These are phyloP conservation scores for Brassica balearica DNA, from an alignment of 441 rosid species.

Conservation along the genomic window DNA sequence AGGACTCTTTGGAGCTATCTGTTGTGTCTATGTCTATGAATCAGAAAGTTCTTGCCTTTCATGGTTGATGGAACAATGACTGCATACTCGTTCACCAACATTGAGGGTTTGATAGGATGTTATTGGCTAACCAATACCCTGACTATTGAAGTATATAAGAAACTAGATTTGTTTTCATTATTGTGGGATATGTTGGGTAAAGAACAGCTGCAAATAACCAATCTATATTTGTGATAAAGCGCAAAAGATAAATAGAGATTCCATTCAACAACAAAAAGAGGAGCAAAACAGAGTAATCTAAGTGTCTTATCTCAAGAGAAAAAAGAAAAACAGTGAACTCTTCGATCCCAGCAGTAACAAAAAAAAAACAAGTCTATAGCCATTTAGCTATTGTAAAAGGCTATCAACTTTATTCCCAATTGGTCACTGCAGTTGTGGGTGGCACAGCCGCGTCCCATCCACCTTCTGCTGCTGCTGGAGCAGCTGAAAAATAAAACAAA, in stretches of 20 bases:
- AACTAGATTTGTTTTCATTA: background rate
- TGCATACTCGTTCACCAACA: background rate
- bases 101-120: background rate
- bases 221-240: slow-evolving; percentile 7
- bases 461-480: slow-evolving; percentile 40
- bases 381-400: background rate
- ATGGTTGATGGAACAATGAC: too few relatives aligned
- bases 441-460: slow-evolving; percentile 65
- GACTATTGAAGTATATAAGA: background rate
- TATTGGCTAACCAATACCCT: background rate
- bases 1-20: background rate
- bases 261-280: slow-evolving; percentile 32
- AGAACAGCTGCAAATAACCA: background rate
- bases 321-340: slow-evolving; percentile 32
- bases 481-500: slow-evolving; percentile 28
- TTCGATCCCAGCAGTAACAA: slow-evolving; percentile 26
- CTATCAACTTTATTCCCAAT: slow-evolving; percentile 51
- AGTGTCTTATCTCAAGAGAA: slow-evolving; percentile 27
- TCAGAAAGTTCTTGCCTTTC: too few relatives aligned
- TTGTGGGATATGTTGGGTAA: background rate
- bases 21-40: too few relatives aligned
- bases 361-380: slow-evolving; percentile 31
- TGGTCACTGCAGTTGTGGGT: slow-evolving; percentile 43
- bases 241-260: slow-evolving; percentile 9
- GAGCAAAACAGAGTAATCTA: slow-evolving; percentile 33